Evolutionary conservation across 495 filamentous ascomycete species (phyloP).

Genomic region (Entonaema liquescens): DNA sequence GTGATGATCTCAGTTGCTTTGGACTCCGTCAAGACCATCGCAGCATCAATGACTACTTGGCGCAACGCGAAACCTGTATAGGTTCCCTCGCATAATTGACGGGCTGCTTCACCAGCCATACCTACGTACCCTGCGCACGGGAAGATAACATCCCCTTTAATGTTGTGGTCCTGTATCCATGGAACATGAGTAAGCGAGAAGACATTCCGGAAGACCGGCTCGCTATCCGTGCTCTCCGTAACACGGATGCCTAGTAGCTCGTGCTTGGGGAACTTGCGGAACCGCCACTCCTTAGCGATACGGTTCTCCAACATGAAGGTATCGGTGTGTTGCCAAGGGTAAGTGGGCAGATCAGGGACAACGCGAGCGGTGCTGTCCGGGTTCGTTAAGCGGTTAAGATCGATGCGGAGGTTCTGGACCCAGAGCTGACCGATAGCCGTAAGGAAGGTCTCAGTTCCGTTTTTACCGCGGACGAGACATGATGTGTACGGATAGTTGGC

Average conservation of each 20-base stretch:
- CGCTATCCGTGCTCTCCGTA: neutral
- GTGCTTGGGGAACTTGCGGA: conserved; percentile 37
- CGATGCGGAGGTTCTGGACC: conserved; percentile 17
- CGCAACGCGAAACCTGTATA: neutral
- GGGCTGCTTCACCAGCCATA: neutral
- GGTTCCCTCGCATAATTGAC: neutral
- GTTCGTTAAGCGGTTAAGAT: conserved; percentile 17
- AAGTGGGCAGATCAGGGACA: conserved; percentile 55
- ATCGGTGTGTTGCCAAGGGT: conserved; percentile 59
- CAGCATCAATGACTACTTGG: neutral
- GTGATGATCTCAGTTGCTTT: conserved; percentile 36
- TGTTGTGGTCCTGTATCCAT: neutral
- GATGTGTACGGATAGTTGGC: conserved; percentile 39
- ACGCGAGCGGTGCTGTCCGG: neutral
- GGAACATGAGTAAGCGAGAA: neutral
- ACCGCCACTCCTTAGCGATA: conserved; percentile 48
- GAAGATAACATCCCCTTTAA: neutral
- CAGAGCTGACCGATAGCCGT: conserved; percentile 46
- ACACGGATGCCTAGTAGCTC: conserved; percentile 52
- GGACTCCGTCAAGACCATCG: neutral
- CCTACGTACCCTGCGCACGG: neutral
- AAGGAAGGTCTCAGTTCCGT: conserved; percentile 42
- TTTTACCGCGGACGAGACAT: conserved; percentile 26
- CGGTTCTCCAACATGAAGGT: conserved; percentile 53
- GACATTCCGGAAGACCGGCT: neutral